A percentile compares a stretch with the other conserved stretches of the same genome.
Evolutionary conservation across 768 basidiomycete species (phyloP).

Genomic region (Candolleomyces eurysporus): DNA sequence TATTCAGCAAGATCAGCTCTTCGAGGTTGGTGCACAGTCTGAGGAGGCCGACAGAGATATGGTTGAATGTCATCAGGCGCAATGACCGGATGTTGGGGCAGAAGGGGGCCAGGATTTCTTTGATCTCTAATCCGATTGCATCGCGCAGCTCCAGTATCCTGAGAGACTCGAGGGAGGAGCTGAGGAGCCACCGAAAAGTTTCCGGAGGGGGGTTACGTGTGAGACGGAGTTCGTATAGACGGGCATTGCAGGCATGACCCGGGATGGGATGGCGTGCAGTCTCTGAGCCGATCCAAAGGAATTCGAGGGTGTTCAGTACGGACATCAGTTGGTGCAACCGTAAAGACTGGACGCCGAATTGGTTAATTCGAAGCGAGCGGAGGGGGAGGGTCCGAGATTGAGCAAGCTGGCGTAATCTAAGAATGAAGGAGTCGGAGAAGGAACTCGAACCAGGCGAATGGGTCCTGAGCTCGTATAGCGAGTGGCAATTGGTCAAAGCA

Average conservation of each 20-base stretch:
- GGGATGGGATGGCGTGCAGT: not conserved
- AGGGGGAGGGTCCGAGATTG: not conserved
- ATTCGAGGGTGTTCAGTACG: not conserved
- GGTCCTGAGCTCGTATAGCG: not conserved
- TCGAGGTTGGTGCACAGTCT: constrained; percentile 34
- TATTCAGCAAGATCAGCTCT: constrained; percentile 37
- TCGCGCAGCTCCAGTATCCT: constrained; percentile 42
- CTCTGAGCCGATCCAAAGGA: not conserved
- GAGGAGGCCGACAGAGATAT: constrained; percentile 30
- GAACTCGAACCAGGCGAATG: not conserved
- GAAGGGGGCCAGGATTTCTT: constrained; percentile 24
- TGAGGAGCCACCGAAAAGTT: constrained; percentile 6
- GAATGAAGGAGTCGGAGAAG: not conserved
- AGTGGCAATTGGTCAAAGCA: not conserved
- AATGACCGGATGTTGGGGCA: constrained; percentile 40
- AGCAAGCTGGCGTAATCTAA: not conserved
- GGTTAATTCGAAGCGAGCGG: not conserved
- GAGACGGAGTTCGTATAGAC: constrained; percentile 41
- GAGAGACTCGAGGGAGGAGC: constrained; percentile 17
- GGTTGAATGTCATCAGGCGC: constrained; percentile 35
- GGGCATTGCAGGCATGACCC: not conserved
- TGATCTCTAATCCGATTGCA: constrained; percentile 22
- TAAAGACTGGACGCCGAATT: not conserved
- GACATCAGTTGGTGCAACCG: not conserved
- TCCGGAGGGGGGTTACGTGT: constrained; percentile 24